Base-by-base conservation (phyloP, 2,329 filamentous ascomycete genomes). In the Mycosphaerelloides madeirae region DNA sequence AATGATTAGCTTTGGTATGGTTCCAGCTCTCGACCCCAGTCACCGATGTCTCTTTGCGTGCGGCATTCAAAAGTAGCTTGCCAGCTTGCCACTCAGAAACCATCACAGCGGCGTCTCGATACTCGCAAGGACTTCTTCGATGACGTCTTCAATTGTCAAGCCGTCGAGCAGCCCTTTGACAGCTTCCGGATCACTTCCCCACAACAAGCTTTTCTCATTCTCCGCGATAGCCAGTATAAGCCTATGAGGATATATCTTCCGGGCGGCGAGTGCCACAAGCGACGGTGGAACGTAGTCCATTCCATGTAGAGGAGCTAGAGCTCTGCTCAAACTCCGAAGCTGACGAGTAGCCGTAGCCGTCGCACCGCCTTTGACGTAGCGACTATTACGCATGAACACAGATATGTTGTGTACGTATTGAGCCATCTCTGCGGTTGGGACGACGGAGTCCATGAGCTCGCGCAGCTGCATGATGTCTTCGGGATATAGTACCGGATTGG, bases 391-490 rank as follows among this genome's bases (percentile, higher is more conserved):
- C 54, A 97, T 75, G 63, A 95, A 96, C 3, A 89, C 80, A 39
- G 91, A 72, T 29, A 97, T 80, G 66, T 97, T 91, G 73, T 91
- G 84, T 46, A 91, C 77, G 65, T 97, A 97, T 33, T 87, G 81
- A 46, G 80, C 74, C 2, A 96, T 79, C 54, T 96, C 89, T 15
- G 90, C 77, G 46, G 82, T 85, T 19, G 89, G 71, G 31, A 74
- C 77, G 12, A 85, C 80, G 2, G 74, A 61, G 2, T 75, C 69
- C 43, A 78, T 77, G 2, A 80, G 71, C n/a, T 73, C 68, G 3
- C 79, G 74, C 2, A 95, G 71, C 3, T 71, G 68, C 12, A 76
- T 71, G 29, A 94, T 76, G 31, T 73, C 70, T 36, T 44, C 55
- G 46, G 29, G 52, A 33, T 32, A 37, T 13, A 60, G 45, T 14